Evolutionary conservation across 768 basidiomycete genomes (phyloP).

Genomic region (Psilocybe azurescens): DNA sequence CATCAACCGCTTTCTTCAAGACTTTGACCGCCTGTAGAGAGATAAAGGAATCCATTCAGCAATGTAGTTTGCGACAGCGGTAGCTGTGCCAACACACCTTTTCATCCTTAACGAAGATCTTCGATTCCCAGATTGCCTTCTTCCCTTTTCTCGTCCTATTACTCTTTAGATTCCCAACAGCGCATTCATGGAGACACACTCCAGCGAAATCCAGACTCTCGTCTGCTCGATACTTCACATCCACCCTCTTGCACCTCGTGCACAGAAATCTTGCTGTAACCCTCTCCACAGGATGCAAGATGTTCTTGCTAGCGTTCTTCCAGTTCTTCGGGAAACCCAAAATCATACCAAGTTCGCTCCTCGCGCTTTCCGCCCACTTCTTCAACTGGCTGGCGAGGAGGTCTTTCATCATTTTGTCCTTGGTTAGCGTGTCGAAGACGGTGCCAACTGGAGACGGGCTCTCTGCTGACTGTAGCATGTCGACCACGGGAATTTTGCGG

Average conservation of each 20-base stretch:
- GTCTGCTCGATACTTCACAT: conserved; percentile 37
- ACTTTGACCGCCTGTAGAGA: conserved; percentile 50
- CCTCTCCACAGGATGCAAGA: conserved; percentile 61
- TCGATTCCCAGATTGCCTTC: conserved; percentile 48
- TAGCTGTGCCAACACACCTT: conserved; percentile 43
- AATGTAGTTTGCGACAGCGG: neutral
- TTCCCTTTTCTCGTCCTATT: conserved; percentile 27
- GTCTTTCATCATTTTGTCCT: conserved; percentile 27
- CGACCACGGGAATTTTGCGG: conserved; percentile 51
- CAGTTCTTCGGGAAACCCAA: conserved; percentile 56
- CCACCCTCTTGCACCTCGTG: conserved; percentile 48
- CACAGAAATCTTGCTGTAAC: conserved; percentile 66
- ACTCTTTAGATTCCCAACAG: conserved; percentile 29
- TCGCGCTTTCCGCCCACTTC: conserved; percentile 53
- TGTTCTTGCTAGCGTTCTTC: conserved; percentile 50
- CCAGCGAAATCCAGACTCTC: conserved; percentile 60
- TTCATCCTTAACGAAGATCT: conserved; percentile 61
- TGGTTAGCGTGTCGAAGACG: conserved; percentile 30
- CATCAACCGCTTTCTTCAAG: conserved; percentile 41
- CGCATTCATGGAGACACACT: conserved; percentile 67
- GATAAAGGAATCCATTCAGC: neutral
- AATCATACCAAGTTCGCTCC: conserved; percentile 43
- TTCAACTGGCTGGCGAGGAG: conserved; percentile 42
- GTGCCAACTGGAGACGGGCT: conserved; percentile 13
- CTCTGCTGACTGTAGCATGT: conserved; percentile 36